Evolutionary conservation across 768 basidiomycete genomes (phyloP), one percentile per base, ranked within the genome.

Genomic region (Candolleomyces eurysporus): DNA sequence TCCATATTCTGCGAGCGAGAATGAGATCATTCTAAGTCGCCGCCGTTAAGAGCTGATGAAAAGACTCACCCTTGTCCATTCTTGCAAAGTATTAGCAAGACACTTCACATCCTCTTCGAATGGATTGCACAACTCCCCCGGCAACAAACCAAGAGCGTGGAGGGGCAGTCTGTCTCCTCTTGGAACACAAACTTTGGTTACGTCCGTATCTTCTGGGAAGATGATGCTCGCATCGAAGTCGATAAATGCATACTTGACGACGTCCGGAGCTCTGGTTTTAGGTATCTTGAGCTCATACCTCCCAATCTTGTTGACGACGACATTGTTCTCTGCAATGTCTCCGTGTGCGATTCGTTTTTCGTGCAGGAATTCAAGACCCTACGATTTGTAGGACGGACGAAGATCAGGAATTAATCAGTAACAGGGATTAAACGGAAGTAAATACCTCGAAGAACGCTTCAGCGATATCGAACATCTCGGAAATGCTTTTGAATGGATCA

Each of bases 191-290:
- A 54, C 22, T 16, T 51, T 31, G 17, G 57, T 48, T 11, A 64
- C n/a, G n/a, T 53, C 16, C 17, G 59, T 16, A 26, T 64, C 60
- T 13, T 3, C 11, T 2, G 67, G 65, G 50, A 66, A 63, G 3
- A 42, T 61, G 1, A 56, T 11, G 10, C 63, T 66, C 5, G 53
- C 11, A 11, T 62, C 67, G 32, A 66, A 68, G 51, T 68, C 67
- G 19, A 63, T 52, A 17, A 59, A 51, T 10, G 57, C 65, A 48
- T 64, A 68, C 22, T 31, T 14, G 10, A 58, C 56, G 2, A 21
- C 36, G 1, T 17, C 36, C 16, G 52, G 51, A 1, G 61, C 9
- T 8, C 56, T 51, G n/a, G 58, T 19, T 1, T 57, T 59, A 36
- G 9, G 7, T 3, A 19, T 32, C 8, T 36, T 5, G 13, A 19